Evolutionary conservation across 768 basidiomycete species (phyloP), one percentile per base, ranked within the genome.

Genomic region (Dendrothele bispora): DNA sequence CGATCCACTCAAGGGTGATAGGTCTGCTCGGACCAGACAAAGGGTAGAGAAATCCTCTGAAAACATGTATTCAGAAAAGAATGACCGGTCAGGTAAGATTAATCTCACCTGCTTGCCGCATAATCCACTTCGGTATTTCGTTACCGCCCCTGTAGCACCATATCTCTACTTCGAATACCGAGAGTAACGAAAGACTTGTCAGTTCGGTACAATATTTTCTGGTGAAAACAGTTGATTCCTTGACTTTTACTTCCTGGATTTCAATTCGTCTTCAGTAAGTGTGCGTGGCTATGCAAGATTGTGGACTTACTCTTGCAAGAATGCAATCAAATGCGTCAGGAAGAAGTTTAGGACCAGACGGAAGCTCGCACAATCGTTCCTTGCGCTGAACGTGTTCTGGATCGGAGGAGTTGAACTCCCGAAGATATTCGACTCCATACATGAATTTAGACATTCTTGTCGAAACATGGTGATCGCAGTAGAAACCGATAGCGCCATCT

Each of bases 311-410:
- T 59, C 84, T 68, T 6, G 82, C 75, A 34, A 91, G 71, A 56
- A 90, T 88, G 55, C 86, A 90, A 57, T 89, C 88, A 61, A 90
- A 91, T 1, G 88, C 88, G 59, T 91, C 88, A 10, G 86, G 86
- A 11, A 91, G 70, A n/a, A 89, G 69, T 55, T 77, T 82, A 4
- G 88, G 88, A 5, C 88, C 88, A 35, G 84, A 86, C 2, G 88
- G 88, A 45, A 90, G 70, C 56, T 88, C 86, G 53, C 84, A 86
- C 27, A 90, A 70, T 36, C 82, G 74, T 47, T 81, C 79, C 59
- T 77, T 77, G 47, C 88, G 76, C 3, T 76, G 63, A 40, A 80
- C 63, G 56, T 90, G 88, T 36, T 88, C 87, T 5, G 75, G 74
- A 61, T 90, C 83, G 28, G 70, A 70, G 2, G 75, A 66, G 60